Conservation (phyloP, 768 basidiomycete genomes). For the Mycena chlorophos region DNA sequence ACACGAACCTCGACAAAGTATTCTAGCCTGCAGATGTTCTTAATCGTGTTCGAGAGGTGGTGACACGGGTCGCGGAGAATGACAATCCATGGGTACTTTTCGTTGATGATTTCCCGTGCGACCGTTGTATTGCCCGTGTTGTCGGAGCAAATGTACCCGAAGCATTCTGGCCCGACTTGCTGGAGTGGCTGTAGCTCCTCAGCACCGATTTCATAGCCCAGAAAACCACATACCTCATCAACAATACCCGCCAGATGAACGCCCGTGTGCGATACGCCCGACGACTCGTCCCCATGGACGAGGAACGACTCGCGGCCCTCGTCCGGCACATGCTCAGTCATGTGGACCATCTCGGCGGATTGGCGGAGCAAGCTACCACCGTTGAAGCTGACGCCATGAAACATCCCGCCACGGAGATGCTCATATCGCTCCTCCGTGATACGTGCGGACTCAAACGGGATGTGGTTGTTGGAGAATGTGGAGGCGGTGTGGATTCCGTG, state of each 20-base stretch:
- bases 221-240: neutral
- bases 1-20: conserved; percentile 13
- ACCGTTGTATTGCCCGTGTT: conserved; percentile 26
- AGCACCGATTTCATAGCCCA: neutral
- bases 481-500: conserved; percentile 4
- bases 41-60: conserved; percentile 14
- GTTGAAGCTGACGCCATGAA: conserved; percentile 24
- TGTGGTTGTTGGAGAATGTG: conserved; percentile 14
- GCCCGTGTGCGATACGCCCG: conserved; percentile 24
- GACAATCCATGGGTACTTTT: conserved; percentile 17
- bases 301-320: conserved; percentile 13
- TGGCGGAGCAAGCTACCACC: conserved; percentile 18
- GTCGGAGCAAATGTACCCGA: conserved; percentile 20
- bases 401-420: conserved; percentile 1
- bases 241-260: conserved; percentile 19
- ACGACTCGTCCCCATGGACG: conserved; percentile 24
- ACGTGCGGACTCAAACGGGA: conserved; percentile 21
- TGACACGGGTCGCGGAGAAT: conserved; percentile 24
- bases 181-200: conserved; percentile 18
- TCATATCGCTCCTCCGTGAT: conserved; percentile 4
- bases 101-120: conserved; percentile 6
- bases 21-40: conserved; percentile 16
- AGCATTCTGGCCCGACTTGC: conserved; percentile 20
- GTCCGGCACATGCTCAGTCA: conserved; percentile 8
- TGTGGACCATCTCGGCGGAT: conserved; percentile 25